Conservation (phyloP, 1,284 basidiomycete genomes). For the Ganoderma sinense region DNA sequence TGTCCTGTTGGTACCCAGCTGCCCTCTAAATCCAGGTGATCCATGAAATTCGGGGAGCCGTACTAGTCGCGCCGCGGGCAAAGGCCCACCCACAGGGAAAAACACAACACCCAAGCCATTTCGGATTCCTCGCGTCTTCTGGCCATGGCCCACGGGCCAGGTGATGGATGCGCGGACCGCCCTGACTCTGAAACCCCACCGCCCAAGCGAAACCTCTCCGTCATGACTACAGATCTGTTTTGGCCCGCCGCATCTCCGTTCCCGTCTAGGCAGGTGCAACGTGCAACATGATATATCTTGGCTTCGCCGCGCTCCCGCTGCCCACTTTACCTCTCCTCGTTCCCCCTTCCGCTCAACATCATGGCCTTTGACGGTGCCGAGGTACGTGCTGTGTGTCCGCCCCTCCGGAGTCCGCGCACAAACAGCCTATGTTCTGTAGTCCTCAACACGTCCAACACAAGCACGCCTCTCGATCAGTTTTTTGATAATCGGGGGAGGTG, state of each 20-base stretch:
- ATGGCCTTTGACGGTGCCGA: not conserved
- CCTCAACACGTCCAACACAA: slow-evolving; percentile 25
- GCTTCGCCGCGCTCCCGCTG: not conserved
- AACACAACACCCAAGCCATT: not conserved
- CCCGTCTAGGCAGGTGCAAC: not conserved
- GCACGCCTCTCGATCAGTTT: slow-evolving; percentile 49
- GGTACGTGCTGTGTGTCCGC: not conserved
- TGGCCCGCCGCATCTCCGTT: not conserved
- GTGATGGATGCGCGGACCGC: not conserved
- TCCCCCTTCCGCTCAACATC: not conserved
- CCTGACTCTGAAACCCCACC: not conserved
- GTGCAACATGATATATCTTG: slow-evolving; percentile 10
- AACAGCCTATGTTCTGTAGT: not conserved
- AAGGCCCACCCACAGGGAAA: not conserved
- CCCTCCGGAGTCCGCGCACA: not conserved
- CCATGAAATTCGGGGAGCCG: not conserved
- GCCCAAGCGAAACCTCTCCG: not conserved
- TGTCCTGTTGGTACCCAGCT: not conserved
- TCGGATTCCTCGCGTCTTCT: not conserved
- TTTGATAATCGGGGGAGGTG: slow-evolving; percentile 57
- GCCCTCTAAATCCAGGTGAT: not conserved
- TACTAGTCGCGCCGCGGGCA: not conserved
- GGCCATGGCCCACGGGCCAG: not conserved
- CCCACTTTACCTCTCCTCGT: not conserved
- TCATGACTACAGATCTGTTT: slow-evolving; percentile 2